Percentiles rank a stretch among this genome's conserved stretches.
Conservation (phyloP, 495 filamentous ascomycete genomes). For the Glonium stellatum region DNA sequence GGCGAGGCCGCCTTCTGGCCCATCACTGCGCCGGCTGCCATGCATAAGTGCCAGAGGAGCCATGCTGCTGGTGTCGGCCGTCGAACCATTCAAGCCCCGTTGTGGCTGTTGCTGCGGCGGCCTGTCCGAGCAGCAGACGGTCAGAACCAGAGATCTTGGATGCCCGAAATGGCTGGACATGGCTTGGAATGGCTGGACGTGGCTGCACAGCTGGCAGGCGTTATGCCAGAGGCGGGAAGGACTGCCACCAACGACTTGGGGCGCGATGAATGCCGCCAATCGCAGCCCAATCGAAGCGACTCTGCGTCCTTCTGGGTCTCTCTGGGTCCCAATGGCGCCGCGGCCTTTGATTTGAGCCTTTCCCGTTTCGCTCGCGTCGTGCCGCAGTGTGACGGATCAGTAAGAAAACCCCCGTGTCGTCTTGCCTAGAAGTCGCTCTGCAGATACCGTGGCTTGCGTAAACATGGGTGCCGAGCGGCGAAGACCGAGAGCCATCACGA, state of each 20-base stretch:
- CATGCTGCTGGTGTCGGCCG: background rate
- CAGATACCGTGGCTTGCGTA: constrained; percentile 1
- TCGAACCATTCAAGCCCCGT: constrained; percentile 1
- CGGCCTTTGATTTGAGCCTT: background rate
- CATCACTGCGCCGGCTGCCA: background rate
- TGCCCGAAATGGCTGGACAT: background rate
- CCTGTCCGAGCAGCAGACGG: background rate
- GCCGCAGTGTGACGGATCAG: background rate
- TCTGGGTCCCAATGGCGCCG: background rate
- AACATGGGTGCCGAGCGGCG: background rate
- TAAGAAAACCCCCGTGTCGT: background rate
- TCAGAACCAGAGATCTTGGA: background rate
- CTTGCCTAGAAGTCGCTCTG: background rate
- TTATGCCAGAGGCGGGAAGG: background rate
- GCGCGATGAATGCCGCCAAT: background rate
- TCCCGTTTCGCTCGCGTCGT: background rate
- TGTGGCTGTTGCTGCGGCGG: background rate
- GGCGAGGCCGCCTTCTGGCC: background rate
- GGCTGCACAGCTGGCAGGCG: background rate
- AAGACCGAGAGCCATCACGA: background rate
- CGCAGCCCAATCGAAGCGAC: background rate
- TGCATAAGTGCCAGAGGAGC: constrained; percentile 5
- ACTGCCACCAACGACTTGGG: background rate
- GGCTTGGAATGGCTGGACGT: background rate
- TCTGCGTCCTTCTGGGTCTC: too few relatives aligned